Evolutionary conservation across 768 basidiomycete species (phyloP).

Genomic region (Hericium rajendrae): DNA sequence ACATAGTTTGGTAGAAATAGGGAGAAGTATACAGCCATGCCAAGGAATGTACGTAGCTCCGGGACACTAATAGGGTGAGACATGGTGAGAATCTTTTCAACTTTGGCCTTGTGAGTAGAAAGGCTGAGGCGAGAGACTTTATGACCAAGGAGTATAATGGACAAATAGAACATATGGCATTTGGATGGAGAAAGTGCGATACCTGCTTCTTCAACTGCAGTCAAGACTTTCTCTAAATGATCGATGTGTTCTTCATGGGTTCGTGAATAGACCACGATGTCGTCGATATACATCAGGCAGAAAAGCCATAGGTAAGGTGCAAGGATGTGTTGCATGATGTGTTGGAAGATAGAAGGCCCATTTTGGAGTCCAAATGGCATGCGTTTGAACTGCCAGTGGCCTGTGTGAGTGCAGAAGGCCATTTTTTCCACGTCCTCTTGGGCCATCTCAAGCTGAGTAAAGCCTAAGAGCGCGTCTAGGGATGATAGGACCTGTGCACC

Average conservation of each 20-base stretch:
- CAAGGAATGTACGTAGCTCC: slow-evolving; percentile 21
- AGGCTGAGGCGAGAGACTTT: slow-evolving; percentile 7
- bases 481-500: slow-evolving; percentile 22
- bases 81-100: slow-evolving; percentile 24
- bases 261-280: too few species aligned
- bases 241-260: too few species aligned
- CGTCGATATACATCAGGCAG: too few species aligned
- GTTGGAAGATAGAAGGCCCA: slow-evolving; percentile 29
- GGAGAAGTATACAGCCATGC: slow-evolving; percentile 31
- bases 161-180: slow-evolving; percentile 18
- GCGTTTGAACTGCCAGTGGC: slow-evolving; percentile 29
- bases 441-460: slow-evolving; percentile 29
- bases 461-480: slow-evolving; percentile 29
- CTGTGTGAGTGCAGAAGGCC: slow-evolving; percentile 30
- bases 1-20: slow-evolving; percentile 28
- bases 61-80: slow-evolving; percentile 9
- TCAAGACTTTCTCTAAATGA: slow-evolving; percentile 25
- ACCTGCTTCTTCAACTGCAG: slow-evolving; percentile 14
- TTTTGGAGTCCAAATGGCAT: slow-evolving; percentile 30
- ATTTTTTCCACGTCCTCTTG: slow-evolving; percentile 27
- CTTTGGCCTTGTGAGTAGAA: slow-evolving; percentile 29
- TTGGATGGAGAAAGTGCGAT: slow-evolving; percentile 21
- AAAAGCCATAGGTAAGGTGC: too few species aligned
- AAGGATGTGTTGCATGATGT: slow-evolving; percentile 26
- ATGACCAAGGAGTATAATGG: slow-evolving; percentile 11